Percentiles rank a stretch among this genome's conserved stretches.
Evolutionary conservation across 352 stramenopile species (phyloP).

Genomic region (Phytophthora foliorum): DNA sequence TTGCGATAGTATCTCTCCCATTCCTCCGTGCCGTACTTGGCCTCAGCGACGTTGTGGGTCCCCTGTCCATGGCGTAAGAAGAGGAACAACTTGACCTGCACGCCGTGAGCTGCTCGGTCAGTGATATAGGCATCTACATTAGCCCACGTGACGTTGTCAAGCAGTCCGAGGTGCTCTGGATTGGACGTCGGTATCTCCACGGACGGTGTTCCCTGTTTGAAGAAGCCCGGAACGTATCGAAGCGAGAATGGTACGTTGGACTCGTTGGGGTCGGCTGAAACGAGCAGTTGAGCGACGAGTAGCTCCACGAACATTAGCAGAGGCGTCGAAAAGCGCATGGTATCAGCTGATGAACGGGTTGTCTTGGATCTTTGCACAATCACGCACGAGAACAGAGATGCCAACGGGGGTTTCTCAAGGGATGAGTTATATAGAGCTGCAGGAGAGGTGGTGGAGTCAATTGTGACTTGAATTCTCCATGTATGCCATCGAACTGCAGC

Average conservation of each 20-base stretch:
- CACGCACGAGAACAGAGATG: neutral
- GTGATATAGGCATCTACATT: conserved; percentile 43
- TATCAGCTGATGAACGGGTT: neutral
- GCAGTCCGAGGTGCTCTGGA: conserved; percentile 36
- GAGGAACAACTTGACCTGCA: conserved; percentile 40
- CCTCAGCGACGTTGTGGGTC: conserved; percentile 37
- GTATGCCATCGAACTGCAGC: neutral
- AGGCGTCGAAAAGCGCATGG: conserved; percentile 11
- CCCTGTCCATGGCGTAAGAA: conserved; percentile 39
- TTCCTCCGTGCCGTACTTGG: conserved; percentile 31
- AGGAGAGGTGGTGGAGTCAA: neutral
- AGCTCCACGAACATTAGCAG: conserved; percentile 5
- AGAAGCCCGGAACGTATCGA: conserved; percentile 47
- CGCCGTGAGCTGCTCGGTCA: conserved; percentile 14
- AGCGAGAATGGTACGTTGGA: conserved; percentile 36
- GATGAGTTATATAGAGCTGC: neutral
- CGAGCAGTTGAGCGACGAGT: neutral
- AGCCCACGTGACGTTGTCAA: conserved; percentile 36
- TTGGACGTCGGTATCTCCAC: conserved; percentile 7
- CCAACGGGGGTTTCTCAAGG: conserved; percentile 2
- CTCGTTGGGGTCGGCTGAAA: neutral
- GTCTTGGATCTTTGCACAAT: conserved; percentile 16
- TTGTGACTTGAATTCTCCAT: neutral
- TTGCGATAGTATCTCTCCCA: conserved; percentile 42
- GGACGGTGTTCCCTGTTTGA: conserved; percentile 39